Conservation (phyloP, 192 early-diverging fungal species). For the Coemansia sp. region DNA sequence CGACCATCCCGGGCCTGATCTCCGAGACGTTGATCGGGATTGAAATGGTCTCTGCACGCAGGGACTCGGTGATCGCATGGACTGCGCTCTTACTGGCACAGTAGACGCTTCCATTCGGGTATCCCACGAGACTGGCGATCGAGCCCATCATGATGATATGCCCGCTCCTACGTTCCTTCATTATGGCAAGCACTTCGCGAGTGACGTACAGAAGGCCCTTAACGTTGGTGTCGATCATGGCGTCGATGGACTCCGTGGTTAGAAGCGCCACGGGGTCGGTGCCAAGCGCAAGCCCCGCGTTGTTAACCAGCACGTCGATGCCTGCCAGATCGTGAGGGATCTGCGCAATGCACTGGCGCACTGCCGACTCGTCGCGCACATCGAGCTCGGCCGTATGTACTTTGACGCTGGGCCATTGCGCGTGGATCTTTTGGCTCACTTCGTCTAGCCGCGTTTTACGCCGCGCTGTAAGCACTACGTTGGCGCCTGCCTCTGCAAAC, state of each 20-base stretch:
- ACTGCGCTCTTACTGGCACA: slow-evolving; percentile 83
- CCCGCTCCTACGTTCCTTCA: slow-evolving; percentile 64
- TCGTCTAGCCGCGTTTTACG: slow-evolving; percentile 63
- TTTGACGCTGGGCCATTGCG: slow-evolving; percentile 53
- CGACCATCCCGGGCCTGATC: slow-evolving; percentile 81
- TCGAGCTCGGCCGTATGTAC: slow-evolving; percentile 69
- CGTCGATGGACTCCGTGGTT: slow-evolving; percentile 63
- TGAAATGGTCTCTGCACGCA: slow-evolving; percentile 73
- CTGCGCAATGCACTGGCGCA: slow-evolving; percentile 46
- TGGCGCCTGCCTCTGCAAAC: slow-evolving; percentile 48
- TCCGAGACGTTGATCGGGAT: slow-evolving; percentile 71
- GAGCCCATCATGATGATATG: slow-evolving; percentile 86
- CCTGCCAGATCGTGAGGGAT: slow-evolving; percentile 57
- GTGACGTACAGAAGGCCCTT: slow-evolving; percentile 83
- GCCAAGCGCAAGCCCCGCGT: slow-evolving; percentile 81
- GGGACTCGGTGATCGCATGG: slow-evolving; percentile 71
- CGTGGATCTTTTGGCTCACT: slow-evolving; percentile 55
- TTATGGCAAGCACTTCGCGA: slow-evolving; percentile 73
- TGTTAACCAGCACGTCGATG: slow-evolving; percentile 87
- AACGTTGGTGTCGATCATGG: slow-evolving; percentile 88
- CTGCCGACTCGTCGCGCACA: slow-evolving; percentile 61
- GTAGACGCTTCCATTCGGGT: slow-evolving; percentile 75
- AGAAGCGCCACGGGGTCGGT: slow-evolving; percentile 65
- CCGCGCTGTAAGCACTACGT: slow-evolving; percentile 63
- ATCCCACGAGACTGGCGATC: slow-evolving; percentile 65